A percentile compares a stretch with the other conserved stretches of the same genome.
phyloP scores from a whole-genome alignment of 345 rosid genomes.

The Eucalyptus shirleyi region DNA sequence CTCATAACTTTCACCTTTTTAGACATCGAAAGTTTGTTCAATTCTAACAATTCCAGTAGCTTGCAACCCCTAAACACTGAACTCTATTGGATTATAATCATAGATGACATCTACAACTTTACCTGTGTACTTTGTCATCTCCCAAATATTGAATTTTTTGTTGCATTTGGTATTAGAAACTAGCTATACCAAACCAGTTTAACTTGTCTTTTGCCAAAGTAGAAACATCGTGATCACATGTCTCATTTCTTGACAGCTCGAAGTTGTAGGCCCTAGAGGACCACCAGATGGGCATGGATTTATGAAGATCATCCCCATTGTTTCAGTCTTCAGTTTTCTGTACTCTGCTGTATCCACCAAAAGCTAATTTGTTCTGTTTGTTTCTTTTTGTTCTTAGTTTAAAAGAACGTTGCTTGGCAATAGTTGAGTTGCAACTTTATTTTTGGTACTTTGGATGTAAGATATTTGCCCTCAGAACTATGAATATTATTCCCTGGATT shows the following conservation, averaged over 20 bases:
- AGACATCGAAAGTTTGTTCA: not conserved
- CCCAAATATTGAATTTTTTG: not conserved
- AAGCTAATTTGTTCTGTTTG: not conserved
- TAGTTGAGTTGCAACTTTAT: too few species aligned
- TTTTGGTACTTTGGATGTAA: not conserved
- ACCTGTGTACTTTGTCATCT: not conserved
- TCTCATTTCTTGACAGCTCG: not conserved
- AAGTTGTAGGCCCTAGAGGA: not conserved
- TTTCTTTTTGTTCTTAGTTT: not conserved
- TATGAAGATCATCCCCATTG: not conserved
- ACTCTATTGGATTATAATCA: too few species aligned
- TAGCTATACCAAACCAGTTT: not conserved
- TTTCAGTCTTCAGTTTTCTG: not conserved
- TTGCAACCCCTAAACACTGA: not conserved
- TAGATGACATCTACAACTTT: not conserved
- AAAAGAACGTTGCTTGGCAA: not conserved
- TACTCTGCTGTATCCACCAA: not conserved
- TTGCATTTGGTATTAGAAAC: not conserved
- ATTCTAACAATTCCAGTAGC: not conserved
- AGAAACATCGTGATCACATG: not conserved
- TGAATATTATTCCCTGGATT: too few species aligned
- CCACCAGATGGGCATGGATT: not conserved
- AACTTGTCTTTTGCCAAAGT: not conserved
- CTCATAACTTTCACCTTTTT: not conserved
- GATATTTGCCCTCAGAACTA: rapidly evolving